phyloP scores from a whole-genome alignment of 2,329 filamentous ascomycete species.

The Achaetomium macrosporum region DNA sequence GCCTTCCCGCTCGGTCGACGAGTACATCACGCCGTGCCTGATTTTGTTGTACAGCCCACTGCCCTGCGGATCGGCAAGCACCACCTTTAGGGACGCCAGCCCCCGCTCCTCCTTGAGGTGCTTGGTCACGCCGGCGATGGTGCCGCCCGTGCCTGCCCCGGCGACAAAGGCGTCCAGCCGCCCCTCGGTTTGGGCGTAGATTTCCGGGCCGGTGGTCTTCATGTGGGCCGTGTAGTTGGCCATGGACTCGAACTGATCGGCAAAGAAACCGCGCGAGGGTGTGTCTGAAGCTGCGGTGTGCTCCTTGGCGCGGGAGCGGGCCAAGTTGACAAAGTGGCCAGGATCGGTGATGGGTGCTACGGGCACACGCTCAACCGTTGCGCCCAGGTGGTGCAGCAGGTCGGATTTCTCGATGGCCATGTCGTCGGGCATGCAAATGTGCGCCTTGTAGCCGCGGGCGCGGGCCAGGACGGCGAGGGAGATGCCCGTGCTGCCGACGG shows the following conservation, averaged over 20 bases:
- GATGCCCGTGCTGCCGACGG: conserved; percentile 92
- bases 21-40: conserved; percentile 93
- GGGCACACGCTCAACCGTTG: conserved; percentile 82
- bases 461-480: conserved; percentile 84
- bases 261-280: conserved; percentile 77
- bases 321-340: conserved; percentile 90
- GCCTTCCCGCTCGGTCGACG: conserved; percentile 79
- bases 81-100: conserved; percentile 57
- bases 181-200: conserved; percentile 66
- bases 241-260: conserved; percentile 89
- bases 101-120: conserved; percentile 67
- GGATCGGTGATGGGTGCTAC: conserved; percentile 92
- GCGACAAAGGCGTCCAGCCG: conserved; percentile 81
- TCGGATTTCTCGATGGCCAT: conserved; percentile 84
- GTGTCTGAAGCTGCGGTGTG: conserved; percentile 56
- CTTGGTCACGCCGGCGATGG: conserved; percentile 77
- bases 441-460: conserved; percentile 81
- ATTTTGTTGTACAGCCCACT: conserved; percentile 90
- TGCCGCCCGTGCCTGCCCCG: conserved; percentile 91
- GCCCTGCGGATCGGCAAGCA: conserved; percentile 90
- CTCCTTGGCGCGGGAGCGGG: conserved; percentile 66
- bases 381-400: conserved; percentile 81
- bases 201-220: conserved; percentile 80
- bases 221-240: conserved; percentile 87
- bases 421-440: conserved; percentile 97